Percentiles rank a stretch among this genome's conserved stretches.
Conservation (phyloP, 1,284 basidiomycete genomes). For the Puccinia hordei region DNA sequence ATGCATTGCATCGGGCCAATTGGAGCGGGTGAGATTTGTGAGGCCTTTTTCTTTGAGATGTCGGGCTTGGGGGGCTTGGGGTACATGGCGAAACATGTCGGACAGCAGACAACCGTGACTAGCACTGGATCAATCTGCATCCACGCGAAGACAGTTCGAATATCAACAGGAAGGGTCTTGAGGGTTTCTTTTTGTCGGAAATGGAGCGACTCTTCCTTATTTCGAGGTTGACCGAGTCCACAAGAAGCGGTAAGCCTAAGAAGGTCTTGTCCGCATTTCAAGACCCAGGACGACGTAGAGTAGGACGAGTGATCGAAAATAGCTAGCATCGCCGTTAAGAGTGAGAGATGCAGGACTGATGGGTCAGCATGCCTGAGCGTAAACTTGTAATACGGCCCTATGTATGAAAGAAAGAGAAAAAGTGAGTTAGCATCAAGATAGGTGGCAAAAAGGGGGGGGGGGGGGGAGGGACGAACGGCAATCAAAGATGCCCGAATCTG, state of each 20-base stretch:
- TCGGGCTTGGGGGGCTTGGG: slow-evolving; percentile 20
- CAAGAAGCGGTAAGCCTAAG: neutral
- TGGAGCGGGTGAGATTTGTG: neutral
- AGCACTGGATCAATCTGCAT: slow-evolving; percentile 33
- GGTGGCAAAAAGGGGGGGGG: neutral
- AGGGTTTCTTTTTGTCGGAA: slow-evolving; percentile 4
- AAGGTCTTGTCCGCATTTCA: slow-evolving; percentile 11
- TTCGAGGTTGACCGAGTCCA: neutral
- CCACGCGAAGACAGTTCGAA: slow-evolving; percentile 21
- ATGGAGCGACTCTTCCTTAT: neutral
- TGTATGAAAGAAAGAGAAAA: neutral
- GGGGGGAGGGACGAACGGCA: slow-evolving; percentile 14
- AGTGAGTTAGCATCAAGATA: neutral
- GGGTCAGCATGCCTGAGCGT: slow-evolving; percentile 20
- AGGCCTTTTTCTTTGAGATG: neutral
- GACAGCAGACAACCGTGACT: slow-evolving; percentile 27
- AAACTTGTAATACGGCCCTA: slow-evolving; percentile 35
- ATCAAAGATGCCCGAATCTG: neutral
- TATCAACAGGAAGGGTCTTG: slow-evolving; percentile 17
- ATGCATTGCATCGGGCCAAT: slow-evolving; percentile 1
- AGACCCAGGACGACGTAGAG: slow-evolving; percentile 19
- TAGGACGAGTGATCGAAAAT: slow-evolving; percentile 32
- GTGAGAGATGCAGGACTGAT: slow-evolving; percentile 1
- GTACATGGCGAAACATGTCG: slow-evolving; percentile 35
- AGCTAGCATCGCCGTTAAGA: neutral